Conservation (phyloP, 108 stramenopile genomes). For the Epipyxis sp. region DNA sequence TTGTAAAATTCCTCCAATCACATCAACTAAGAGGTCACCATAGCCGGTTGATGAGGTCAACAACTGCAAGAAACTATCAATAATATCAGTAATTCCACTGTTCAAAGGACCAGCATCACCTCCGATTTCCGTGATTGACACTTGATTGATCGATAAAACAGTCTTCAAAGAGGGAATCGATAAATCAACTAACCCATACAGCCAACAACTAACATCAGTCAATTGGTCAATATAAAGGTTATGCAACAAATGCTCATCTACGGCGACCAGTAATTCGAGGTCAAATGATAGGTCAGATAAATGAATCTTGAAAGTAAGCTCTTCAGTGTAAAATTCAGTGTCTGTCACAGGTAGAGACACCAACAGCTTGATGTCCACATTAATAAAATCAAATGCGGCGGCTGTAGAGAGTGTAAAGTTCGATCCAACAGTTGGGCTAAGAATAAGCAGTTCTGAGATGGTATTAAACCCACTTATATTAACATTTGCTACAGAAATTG, state of each 20-base stretch:
- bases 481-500: too few relatives aligned
- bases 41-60: background rate
- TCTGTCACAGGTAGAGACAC: background rate
- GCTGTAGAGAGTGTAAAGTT: too few relatives aligned
- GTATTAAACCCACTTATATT: too few relatives aligned
- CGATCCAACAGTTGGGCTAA: too few relatives aligned
- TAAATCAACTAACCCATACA: background rate
- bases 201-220: background rate
- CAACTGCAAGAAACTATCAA: background rate
- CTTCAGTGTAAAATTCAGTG: constrained; percentile 12
- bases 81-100: background rate
- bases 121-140: background rate
- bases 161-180: background rate
- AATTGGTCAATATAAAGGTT: constrained; percentile 12
- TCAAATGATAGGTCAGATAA: background rate
- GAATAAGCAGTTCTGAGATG: too few relatives aligned
- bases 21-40: background rate
- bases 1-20: background rate
- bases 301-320: background rate
- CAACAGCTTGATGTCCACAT: background rate
- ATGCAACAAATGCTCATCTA: background rate
- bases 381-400: too few relatives aligned
- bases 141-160: background rate
- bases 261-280: background rate
- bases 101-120: background rate